Base-by-base conservation (phyloP, 1,284 basidiomycete species). In the Apiotrichum laibachii region DNA sequence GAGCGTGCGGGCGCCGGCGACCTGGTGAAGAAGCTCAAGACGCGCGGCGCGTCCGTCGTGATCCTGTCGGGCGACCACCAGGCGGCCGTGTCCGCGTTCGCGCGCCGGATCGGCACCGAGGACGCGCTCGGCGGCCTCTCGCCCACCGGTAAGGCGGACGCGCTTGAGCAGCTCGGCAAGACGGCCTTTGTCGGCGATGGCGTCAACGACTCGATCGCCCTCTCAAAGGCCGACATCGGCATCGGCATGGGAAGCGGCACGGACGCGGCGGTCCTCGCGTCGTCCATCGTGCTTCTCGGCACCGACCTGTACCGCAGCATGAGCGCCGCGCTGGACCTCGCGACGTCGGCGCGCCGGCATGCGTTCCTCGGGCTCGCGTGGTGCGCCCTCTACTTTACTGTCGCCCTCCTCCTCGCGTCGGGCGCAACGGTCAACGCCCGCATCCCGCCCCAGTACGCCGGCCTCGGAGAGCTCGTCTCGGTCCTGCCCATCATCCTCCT, bases 201-300 rank as follows among this genome's bases (percentile, higher is more conserved):
- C 18, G 67, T 70, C 56, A 72, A 72, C 55, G 70, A 72, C 47
- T 59, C 64, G 15, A 65, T 67, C 16, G 70, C 71, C 2, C 61
- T 71, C 39, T 49, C 65, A 5, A 19, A 15, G 15, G 53, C 53
- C 18, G 53, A 55, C 37, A 35, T 55, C 22, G 35, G 45, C 21
- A 33, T 55, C 53, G 44, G 22, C 10, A 55, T 55, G 22, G 53
- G 53, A 22, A 40, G 22, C 45, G 53, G 53, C 22, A 47, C 53
- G 3, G 53, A 55, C 34, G 53, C 45, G 21, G 53, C 72, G 49
- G 59, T 71, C 7, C 63, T 69, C 16, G 59, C 48, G 12, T 31
- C 43, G 15, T 37, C 53, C 35, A 37, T 55, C 6, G 42, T 55
- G 13, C 37, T 55, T 8, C 35, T 48, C 22, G 53, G 45, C 22